These are phyloP conservation scores for Paspalum vaginatum DNA, from an alignment of 176 grass and related monocot species.

Conservation along the genomic window DNA sequence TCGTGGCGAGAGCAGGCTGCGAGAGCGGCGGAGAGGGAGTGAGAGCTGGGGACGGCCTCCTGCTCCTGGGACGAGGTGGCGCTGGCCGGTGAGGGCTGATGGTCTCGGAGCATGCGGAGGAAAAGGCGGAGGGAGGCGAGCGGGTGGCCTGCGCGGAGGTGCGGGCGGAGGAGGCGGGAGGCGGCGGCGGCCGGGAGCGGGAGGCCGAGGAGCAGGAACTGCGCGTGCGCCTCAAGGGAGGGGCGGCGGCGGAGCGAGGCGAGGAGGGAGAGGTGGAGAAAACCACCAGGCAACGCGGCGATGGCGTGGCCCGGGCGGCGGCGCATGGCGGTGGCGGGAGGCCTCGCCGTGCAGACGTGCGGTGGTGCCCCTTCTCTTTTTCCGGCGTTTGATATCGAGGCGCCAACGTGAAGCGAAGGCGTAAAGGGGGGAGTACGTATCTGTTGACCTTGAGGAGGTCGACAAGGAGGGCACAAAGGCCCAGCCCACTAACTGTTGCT, in stretches of 20 bases:
- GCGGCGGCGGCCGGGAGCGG: slow-evolving; percentile 40
- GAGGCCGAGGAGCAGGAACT: slow-evolving; percentile 57
- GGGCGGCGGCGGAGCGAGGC: slow-evolving; percentile 34
- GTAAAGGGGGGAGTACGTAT: not conserved
- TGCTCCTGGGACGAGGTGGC: not conserved
- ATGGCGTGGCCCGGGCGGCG: slow-evolving; percentile 31
- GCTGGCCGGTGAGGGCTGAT: not conserved
- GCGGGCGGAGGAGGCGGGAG: slow-evolving; percentile 54
- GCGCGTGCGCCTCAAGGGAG: slow-evolving; percentile 53
- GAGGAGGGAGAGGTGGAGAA: slow-evolving; percentile 59
- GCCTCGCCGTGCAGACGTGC: not conserved
- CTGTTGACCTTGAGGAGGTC: not conserved
- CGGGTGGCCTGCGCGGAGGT: slow-evolving; percentile 46
- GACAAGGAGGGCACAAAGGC: too few relatives aligned
- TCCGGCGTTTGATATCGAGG: slow-evolving; percentile 9
- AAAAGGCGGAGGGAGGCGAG: slow-evolving; percentile 48
- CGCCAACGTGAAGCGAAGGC: not conserved
- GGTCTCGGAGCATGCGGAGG: slow-evolving; percentile 33
- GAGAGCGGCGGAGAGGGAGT: slow-evolving; percentile 43
- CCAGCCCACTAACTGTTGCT: too few relatives aligned
- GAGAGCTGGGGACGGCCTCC: slow-evolving; percentile 26
- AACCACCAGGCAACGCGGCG: slow-evolving; percentile 40
- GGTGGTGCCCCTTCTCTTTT: not conserved
- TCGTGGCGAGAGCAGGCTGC: slow-evolving; percentile 40
- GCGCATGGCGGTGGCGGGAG: slow-evolving; percentile 30